A percentile compares a stretch with the other conserved stretches of the same genome.
Evolutionary conservation across 2,329 filamentous ascomycete genomes (phyloP).

Genomic region (Bertia moriformis): DNA sequence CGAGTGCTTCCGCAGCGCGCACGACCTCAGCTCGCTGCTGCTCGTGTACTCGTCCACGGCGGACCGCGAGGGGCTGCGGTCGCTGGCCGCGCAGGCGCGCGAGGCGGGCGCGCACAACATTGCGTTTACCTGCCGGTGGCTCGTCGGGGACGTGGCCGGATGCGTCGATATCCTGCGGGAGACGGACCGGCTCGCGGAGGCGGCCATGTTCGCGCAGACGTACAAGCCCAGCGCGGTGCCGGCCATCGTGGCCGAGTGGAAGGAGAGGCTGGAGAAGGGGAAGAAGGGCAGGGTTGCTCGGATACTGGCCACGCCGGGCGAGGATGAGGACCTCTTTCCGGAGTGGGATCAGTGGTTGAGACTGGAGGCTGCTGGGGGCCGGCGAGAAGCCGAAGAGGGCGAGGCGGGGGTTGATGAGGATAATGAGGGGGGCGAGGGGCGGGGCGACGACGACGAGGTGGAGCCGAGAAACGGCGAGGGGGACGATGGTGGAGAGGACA

Average conservation of each 20-base stretch:
- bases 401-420: slow-evolving; percentile 18
- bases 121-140: slow-evolving; percentile 81
- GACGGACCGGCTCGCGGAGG: slow-evolving; percentile 70
- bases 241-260: slow-evolving; percentile 63
- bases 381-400: slow-evolving; percentile 24
- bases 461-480: slow-evolving; percentile 8
- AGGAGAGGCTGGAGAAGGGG: slow-evolving; percentile 64
- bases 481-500: slow-evolving; percentile 9
- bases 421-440: slow-evolving; percentile 15
- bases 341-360: slow-evolving; percentile 87
- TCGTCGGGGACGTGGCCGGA: slow-evolving; percentile 65
- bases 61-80: slow-evolving; percentile 58
- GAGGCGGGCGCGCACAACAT: slow-evolving; percentile 76
- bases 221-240: slow-evolving; percentile 73
- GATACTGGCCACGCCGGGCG: slow-evolving; percentile 66
- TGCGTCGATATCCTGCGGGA: slow-evolving; percentile 68
- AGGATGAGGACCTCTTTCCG: slow-evolving; percentile 79
- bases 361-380: slow-evolving; percentile 60
- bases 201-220: slow-evolving; percentile 83
- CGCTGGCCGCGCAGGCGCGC: slow-evolving; percentile 61
- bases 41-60: slow-evolving; percentile 78
- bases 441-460: slow-evolving; percentile 8
- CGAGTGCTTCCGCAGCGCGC: slow-evolving; percentile 82
- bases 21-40: slow-evolving; percentile 77
- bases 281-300: slow-evolving; percentile 78